Evolutionary conservation across 345 rosid species (phyloP), one percentile per base, ranked within the genome.

Genomic region (Populus tremula): DNA sequence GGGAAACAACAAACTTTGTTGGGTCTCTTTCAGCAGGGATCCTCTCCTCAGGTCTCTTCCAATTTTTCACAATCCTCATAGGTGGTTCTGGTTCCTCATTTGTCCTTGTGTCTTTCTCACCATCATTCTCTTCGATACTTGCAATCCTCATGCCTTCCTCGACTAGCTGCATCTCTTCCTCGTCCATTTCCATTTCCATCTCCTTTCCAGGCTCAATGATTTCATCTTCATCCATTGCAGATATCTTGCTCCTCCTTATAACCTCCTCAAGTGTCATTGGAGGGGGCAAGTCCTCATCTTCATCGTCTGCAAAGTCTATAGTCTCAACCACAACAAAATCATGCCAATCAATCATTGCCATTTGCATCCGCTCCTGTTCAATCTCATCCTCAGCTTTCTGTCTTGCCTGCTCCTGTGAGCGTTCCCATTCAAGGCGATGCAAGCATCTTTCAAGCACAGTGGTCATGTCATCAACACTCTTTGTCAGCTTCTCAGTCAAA

Each of bases 301-400:
- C 98, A 67, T 90, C 98, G 78, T 93, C 97, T n/a, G 83, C 97
- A 88, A 93, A 93, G 66, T 92, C 98, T 59, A 93, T 92, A 0
- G 89, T 69, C 78, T 93, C 97, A 6, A 93, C 98, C 79, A 87
- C 97, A 68, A 84, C 97, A 81, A 93, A 93, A 83, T 92, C 97
- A 87, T 92, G 97, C 97, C 98, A 93, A 81, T 91, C 98, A 77
- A 93, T 93, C 97, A 90, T 88, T 43, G 92, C 93, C 98, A 93
- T 91, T 79, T 89, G 98, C 69, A 88, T 76, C 76, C 98, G 85
- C 87, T 93, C 98, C 82, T 82, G 94, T 86, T 93, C 96, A 67
- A 91, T 85, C 85, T 91, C 98, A 70, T 93, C 97, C 81, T 91
- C 98, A 53, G 92, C 94, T 76, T 86, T 89, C 86, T 91, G 95